phyloP scores from a whole-genome alignment of 352 stramenopile genomes.

The Phytopythium helicoides region DNA sequence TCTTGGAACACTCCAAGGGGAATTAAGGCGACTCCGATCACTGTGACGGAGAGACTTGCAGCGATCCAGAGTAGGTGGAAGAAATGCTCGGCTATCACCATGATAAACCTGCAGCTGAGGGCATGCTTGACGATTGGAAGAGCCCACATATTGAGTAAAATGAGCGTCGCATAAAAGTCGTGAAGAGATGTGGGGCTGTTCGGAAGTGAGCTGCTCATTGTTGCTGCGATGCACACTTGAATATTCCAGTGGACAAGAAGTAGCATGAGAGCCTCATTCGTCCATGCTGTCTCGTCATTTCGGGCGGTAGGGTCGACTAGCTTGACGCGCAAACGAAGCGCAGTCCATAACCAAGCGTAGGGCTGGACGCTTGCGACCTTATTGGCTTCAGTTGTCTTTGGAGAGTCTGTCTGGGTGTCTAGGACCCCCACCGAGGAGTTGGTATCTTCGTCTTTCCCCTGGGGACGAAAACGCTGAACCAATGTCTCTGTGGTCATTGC shows the following conservation, averaged over 20 bases:
- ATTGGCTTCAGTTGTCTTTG: too few relatives aligned
- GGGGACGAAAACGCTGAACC: neutral
- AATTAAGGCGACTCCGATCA: constrained; percentile 1
- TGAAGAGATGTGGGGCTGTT: neutral
- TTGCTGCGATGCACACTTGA: constrained; percentile 3
- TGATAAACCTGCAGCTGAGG: neutral
- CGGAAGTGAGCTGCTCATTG: constrained; percentile 1
- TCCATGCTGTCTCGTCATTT: neutral
- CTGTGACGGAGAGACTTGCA: neutral
- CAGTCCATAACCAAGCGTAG: neutral
- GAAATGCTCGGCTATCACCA: neutral
- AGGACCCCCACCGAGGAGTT: too few relatives aligned
- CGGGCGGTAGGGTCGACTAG: neutral
- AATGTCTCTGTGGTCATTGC: neutral
- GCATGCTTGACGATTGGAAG: neutral
- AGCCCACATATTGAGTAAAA: constrained; percentile 3
- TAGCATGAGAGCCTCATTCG: neutral
- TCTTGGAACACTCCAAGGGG: constrained; percentile 7
- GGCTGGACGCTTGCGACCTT: too few relatives aligned
- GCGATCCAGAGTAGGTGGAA: constrained; percentile 5
- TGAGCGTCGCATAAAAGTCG: constrained; percentile 1
- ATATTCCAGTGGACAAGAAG: constrained; percentile 2
- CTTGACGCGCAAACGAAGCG: neutral
- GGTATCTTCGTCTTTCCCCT: too few relatives aligned
- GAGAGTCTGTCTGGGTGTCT: too few relatives aligned